Base-by-base conservation (phyloP, 169 alveolate species). In the Cryptosporidium sp. region DNA sequence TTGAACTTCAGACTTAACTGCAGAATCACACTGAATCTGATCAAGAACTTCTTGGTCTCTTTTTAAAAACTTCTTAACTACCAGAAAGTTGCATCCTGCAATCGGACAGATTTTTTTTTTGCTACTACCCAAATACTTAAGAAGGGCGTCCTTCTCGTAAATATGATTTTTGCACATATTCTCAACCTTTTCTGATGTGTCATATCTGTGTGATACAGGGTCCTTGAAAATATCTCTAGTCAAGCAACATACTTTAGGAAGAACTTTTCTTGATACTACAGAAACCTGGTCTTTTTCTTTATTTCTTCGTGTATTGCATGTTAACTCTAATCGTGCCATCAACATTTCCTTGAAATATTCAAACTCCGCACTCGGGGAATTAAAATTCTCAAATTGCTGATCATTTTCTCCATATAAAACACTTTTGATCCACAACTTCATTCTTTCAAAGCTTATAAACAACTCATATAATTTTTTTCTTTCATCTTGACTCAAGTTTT, bases 71-170 rank as follows among this genome's bases (percentile, higher is more conserved):
- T 14, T 65, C n/a, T 45, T 80, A 10, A 80, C 31, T 2, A 80
- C 68, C 14, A 80, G 21, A 26, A n/a, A 62, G 29, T 44, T 67
- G 37, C 89, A 80, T 7, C 89, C 89, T 42, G 69, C 89, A 31
- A 80, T 80, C 23, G 89, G 89, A 62, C 89, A 80, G 7, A 51
- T 56, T 29, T 62, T 80, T 70, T 80, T 80, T n/a, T 80, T 80
- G 16, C 45, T 29, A 42, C 23, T 65, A 12, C 89, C 89, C 37
- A 80, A 62, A 80, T 80, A 80, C 6, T 80, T 62, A 16, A 80
- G 33, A 44, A 80, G 39, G 10, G 89, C 89, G n/a, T 80, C 80
- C 39, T 44, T 80, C 21, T 80, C 89, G 33, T 45, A 80, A 18
- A 80, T 56, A 45, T 80, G 89, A 48, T 60, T 60, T 61, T 51